Conservation (phyloP, 2,329 filamentous ascomycete genomes). For the Dissoconium aciculare region DNA sequence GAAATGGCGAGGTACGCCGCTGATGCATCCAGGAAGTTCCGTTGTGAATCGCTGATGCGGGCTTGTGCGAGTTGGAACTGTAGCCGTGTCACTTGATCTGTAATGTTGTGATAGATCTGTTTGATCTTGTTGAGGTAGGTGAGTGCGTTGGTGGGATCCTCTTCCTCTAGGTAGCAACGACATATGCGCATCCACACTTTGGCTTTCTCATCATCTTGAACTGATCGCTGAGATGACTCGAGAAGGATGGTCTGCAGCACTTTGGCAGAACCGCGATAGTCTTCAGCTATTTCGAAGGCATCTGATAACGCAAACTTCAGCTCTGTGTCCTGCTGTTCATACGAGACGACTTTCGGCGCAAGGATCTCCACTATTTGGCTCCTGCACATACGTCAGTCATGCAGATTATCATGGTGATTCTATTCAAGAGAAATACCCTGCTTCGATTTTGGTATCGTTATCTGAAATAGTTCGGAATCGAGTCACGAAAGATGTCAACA, state of each 20-base stretch:
- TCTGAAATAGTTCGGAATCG: conserved; percentile 47
- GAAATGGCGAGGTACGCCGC: conserved; percentile 80
- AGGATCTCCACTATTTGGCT: conserved; percentile 55
- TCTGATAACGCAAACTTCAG: conserved; percentile 70
- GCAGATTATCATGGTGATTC: not conserved
- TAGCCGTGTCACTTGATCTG: conserved; percentile 57
- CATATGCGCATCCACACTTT: conserved; percentile 86
- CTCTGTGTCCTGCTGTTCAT: conserved; percentile 69
- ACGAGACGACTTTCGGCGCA: conserved; percentile 52
- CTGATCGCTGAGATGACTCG: conserved; percentile 72
- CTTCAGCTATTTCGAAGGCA: conserved; percentile 68
- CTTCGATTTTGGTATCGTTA: conserved; percentile 55
- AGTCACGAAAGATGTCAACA: conserved; percentile 52
- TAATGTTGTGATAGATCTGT: conserved; percentile 68
- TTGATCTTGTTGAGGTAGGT: conserved; percentile 89
- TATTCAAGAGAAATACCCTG: conserved; percentile 30
- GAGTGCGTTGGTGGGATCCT: conserved; percentile 75
- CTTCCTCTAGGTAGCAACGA: conserved; percentile 83
- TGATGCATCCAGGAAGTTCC: conserved; percentile 76
- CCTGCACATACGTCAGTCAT: conserved; percentile 24
- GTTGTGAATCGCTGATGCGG: conserved; percentile 79
- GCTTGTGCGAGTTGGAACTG: conserved; percentile 87
- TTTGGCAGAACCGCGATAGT: conserved; percentile 64
- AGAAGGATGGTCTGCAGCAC: conserved; percentile 71
- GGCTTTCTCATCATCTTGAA: conserved; percentile 69